Evolutionary conservation across 2,329 filamentous ascomycete genomes (phyloP).

Genomic region (Colletotrichum graminicola): DNA sequence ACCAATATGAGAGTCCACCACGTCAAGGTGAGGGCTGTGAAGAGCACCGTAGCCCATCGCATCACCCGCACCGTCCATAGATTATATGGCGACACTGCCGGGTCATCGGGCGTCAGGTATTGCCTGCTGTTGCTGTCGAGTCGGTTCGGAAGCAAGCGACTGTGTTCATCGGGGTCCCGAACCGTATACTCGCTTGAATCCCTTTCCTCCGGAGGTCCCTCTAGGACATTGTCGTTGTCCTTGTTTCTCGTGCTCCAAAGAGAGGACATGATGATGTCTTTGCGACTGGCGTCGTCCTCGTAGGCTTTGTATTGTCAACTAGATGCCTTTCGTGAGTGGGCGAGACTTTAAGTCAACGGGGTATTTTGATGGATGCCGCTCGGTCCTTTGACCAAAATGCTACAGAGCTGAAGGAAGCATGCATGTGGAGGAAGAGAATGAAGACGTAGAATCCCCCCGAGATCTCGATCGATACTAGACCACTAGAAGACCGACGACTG

Average conservation of each 20-base stretch:
- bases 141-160: slow-evolving; percentile 77
- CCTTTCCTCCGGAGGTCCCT: slow-evolving; percentile 43
- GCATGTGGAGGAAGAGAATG: background rate
- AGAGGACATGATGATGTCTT: slow-evolving; percentile 29
- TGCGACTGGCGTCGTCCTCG: background rate
- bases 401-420: background rate
- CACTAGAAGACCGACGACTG: background rate
- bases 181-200: slow-evolving; percentile 18
- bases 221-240: slow-evolving; percentile 46
- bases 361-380: background rate
- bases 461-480: background rate
- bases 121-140: slow-evolving; percentile 60
- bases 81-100: slow-evolving; percentile 88
- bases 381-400: background rate
- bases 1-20: slow-evolving; percentile 96
- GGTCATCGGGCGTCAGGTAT: slow-evolving; percentile 56
- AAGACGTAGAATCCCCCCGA: background rate
- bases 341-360: background rate
- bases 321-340: background rate
- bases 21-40: slow-evolving; percentile 81
- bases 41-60: slow-evolving; percentile 81
- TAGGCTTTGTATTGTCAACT: background rate
- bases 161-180: slow-evolving; percentile 63
- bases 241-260: slow-evolving; percentile 38
- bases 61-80: slow-evolving; percentile 89